Evolutionary conservation across 2,329 filamentous ascomycete species (phyloP), one percentile per base, ranked within the genome.

Genomic region (Incumbomyces lentus): DNA sequence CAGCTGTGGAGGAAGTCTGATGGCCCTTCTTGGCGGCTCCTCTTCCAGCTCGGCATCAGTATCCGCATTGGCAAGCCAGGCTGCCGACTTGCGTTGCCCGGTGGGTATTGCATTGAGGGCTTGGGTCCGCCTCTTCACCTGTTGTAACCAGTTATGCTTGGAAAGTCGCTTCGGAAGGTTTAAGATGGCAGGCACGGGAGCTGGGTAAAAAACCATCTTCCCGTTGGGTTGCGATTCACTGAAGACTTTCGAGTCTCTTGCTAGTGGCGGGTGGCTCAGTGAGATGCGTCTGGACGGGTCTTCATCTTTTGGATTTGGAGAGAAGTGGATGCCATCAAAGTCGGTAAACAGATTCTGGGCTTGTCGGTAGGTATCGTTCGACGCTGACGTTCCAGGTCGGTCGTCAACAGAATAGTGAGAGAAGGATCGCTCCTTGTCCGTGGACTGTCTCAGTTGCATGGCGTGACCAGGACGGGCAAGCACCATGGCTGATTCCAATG

Each of bases 131-230:
- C 86, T 78, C 55, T 81, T 76, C 47, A 87, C 82, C 46, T 81
- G 75, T 4, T 80, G 73, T 8, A 73, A 67, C 2, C 76, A 68
- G 44, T 82, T 76, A 44, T 80, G 75, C 57, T 82, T 85, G 1
- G 89, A 94, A 42, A 96, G 69, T 57, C 87, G 85, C 37, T 88
- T 87, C 1, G 92, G 92, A 11, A 98, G 69, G 58, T 95, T 96
- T 48, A 98, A 74, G 81, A 94, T 89, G 52, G 84, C 82, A 2
- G 92, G 92, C 2, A 98, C 92, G 1, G 87, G 89, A 2, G 92
- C 92, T 12, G 92, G 92, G 62, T 98, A 98, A 65, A 83, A 96
- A 8, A 95, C 79, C 86, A 96, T 95, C 56, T 81, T 73, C 54
- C 90, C 79, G 3, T 79, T 82, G 1, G 82, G 82, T 41, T 59